phyloP scores from a whole-genome alignment of 2,329 filamentous ascomycete species.

The Aphanocladium album region DNA sequence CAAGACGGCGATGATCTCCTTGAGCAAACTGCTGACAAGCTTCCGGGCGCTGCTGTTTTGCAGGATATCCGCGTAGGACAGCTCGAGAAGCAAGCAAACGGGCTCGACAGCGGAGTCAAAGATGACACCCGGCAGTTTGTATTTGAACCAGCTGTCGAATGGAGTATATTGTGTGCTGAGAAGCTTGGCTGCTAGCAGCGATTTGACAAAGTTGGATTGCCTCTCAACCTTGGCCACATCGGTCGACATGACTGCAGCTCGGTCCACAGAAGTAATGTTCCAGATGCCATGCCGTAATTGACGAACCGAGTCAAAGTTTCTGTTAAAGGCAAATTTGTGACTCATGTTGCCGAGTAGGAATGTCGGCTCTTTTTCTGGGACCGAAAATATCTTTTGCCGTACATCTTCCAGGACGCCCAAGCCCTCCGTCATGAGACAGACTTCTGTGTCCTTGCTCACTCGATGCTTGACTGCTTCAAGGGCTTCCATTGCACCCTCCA shows the following conservation, averaged over 20 bases:
- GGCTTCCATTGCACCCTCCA: slow-evolving; percentile 51
- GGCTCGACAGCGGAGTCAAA: slow-evolving; percentile 75
- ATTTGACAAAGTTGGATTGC: slow-evolving; percentile 20
- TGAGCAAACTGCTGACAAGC: slow-evolving; percentile 65
- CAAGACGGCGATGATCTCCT: slow-evolving; percentile 70
- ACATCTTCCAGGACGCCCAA: slow-evolving; percentile 79
- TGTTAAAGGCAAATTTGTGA: slow-evolving; percentile 41
- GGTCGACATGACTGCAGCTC: slow-evolving; percentile 9
- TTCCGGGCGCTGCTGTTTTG: slow-evolving; percentile 60
- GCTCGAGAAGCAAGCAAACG: slow-evolving; percentile 72
- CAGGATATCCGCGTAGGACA: slow-evolving; percentile 65
- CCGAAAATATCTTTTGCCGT: slow-evolving; percentile 64
- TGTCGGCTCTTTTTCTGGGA: slow-evolving; percentile 59
- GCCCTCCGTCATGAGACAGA: slow-evolving; percentile 75
- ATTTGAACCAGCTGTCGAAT: slow-evolving; percentile 57
- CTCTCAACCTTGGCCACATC: slow-evolving; percentile 17
- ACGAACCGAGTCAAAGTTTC: slow-evolving; percentile 33
- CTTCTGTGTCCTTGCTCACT: slow-evolving; percentile 61
- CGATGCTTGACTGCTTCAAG: slow-evolving; percentile 59
- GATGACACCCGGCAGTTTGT: slow-evolving; percentile 74
- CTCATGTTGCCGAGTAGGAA: slow-evolving; percentile 67
- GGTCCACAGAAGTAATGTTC: slow-evolving; percentile 24
- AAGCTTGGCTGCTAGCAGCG: slow-evolving; percentile 7
- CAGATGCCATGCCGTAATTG: slow-evolving; percentile 30
- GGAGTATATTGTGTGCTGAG: slow-evolving; percentile 15